These are phyloP conservation scores for Fusarium papillatum DNA, from an alignment of 2,329 filamentous ascomycete species.

Conservation along the genomic window DNA sequence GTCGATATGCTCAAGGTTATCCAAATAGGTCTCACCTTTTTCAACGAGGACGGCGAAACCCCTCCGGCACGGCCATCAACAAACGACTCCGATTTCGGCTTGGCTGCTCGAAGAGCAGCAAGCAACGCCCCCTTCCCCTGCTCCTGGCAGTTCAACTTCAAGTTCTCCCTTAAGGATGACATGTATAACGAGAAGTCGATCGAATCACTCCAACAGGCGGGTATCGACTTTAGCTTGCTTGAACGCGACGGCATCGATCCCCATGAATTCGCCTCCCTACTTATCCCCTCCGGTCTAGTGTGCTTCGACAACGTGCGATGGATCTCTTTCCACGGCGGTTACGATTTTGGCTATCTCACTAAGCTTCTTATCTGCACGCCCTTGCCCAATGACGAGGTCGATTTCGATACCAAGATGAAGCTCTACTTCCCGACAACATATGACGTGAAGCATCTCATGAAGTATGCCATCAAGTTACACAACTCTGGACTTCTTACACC, in stretches of 20 bases:
- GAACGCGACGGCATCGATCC: constrained; percentile 93
- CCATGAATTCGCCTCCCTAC: constrained; percentile 86
- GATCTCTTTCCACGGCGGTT: constrained; percentile 98
- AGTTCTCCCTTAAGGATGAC: constrained; percentile 93
- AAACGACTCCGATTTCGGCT: constrained; percentile 55
- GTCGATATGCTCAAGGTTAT: constrained; percentile 98
- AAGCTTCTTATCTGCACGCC: constrained; percentile 90
- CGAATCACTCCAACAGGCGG: constrained; percentile 88
- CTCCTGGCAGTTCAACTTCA: constrained; percentile 99
- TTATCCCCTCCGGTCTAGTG: constrained; percentile 93
- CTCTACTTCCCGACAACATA: constrained; percentile 95
- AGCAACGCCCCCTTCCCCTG: constrained; percentile 75
- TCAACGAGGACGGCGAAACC: constrained; percentile 90
- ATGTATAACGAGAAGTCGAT: constrained; percentile 99
- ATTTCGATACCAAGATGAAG: constrained; percentile 90
- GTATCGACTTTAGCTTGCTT: constrained; percentile 91
- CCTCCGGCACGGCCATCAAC: constrained; percentile 77
- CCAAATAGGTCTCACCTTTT: constrained; percentile 94
- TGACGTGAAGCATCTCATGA: constrained; percentile 98
- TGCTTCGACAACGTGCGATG: constrained; percentile 91
- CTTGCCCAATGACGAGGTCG: constrained; percentile 88
- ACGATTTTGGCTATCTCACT: constrained; percentile 97
- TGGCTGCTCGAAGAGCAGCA: constrained; percentile 55
- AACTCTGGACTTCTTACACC: constrained; percentile 74
- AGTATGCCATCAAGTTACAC: constrained; percentile 82